Base-by-base conservation (phyloP, 192 early-diverging fungal genomes). In the Chytriomyces confervae region DNA sequence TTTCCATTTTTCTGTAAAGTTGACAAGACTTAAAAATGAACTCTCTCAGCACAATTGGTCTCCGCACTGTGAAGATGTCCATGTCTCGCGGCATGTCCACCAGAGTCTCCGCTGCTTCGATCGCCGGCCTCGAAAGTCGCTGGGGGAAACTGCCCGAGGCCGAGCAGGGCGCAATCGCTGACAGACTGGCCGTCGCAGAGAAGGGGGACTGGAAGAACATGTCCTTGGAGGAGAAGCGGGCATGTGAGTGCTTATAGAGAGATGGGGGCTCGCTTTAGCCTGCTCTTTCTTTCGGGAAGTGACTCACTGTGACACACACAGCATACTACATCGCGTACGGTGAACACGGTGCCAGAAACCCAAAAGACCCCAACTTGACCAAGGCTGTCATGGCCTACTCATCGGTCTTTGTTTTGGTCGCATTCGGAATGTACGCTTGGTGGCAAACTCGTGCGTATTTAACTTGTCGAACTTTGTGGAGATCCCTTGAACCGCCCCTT, bases 291-390 rank as follows among this genome's bases (percentile, higher is more conserved):
- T 36, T 36, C 36, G 53, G 53, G 53, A 20, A 13, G 53, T 57
- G 20, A 57, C 53, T 36, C 53, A 57, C 53, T 57, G 27, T 27
- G 11, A 16, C 7, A 49, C 10, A 10, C 11, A 24, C 43, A 93
- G 95, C 92, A 66, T 97, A 95, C 88, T 98, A 90, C 86, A 92
- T 97, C 81, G 94, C 97, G 61, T 99, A 97, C 86, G 97, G 97
- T 69, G 85, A 92, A 57, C 94, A 97, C 90, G 95, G 93, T 85
- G 89, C 92, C 62, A 94, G 97, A 73, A 90, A 93, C 74, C 92
- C 91, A 50, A 82, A 67, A 83, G 91, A 86, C 90, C 95, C 77
- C 87, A 90, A 78, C 87, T 91, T 86, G 79, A 82, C 79, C 77
- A 87, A 78, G 92, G 95, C 89, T 62, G 87, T 89, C 47, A 27